A percentile compares a stretch with the other conserved stretches of the same genome.
Conservation (phyloP, 1,284 basidiomycete genomes). For the Neolentinus lepideus region DNA sequence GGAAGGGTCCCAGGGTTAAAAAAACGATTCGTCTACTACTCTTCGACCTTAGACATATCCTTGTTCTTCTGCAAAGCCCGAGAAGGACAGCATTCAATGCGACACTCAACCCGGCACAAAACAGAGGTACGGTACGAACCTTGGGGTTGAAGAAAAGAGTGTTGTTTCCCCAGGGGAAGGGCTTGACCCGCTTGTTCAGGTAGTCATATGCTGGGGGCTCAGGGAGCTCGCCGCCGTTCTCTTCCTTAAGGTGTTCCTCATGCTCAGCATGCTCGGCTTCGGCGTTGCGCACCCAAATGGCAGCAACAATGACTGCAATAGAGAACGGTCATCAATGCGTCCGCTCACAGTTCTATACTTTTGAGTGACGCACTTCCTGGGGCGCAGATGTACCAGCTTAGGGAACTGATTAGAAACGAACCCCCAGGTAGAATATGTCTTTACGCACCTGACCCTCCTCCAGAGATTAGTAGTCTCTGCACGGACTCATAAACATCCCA, state of each 20-base stretch:
- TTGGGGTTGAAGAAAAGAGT: slow-evolving; percentile 74
- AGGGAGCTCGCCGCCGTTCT: slow-evolving; percentile 71
- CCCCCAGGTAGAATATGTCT: background rate
- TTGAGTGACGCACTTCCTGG: slow-evolving; percentile 53
- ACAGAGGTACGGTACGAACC: slow-evolving; percentile 31
- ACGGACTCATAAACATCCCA: background rate
- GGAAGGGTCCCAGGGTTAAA: background rate
- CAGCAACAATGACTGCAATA: slow-evolving; percentile 50
- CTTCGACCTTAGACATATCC: slow-evolving; percentile 36
- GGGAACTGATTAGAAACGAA: background rate
- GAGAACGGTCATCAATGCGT: slow-evolving; percentile 6
- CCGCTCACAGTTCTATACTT: background rate
- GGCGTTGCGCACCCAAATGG: slow-evolving; percentile 69
- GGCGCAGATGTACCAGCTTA: slow-evolving; percentile 67
- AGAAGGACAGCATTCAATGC: background rate
- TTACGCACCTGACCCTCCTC: slow-evolving; percentile 74
- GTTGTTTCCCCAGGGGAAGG: slow-evolving; percentile 80
- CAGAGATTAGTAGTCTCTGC: slow-evolving; percentile 72
- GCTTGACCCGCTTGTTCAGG: slow-evolving; percentile 68
- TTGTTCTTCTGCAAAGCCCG: slow-evolving; percentile 44
- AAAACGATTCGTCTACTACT: background rate
- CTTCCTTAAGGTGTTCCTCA: slow-evolving; percentile 61
- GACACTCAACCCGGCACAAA: slow-evolving; percentile 1
- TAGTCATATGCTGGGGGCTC: slow-evolving; percentile 68
- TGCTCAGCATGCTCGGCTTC: slow-evolving; percentile 73